phyloP scores from a whole-genome alignment of 495 filamentous ascomycete species.

The Penicilliopsis zonata region DNA sequence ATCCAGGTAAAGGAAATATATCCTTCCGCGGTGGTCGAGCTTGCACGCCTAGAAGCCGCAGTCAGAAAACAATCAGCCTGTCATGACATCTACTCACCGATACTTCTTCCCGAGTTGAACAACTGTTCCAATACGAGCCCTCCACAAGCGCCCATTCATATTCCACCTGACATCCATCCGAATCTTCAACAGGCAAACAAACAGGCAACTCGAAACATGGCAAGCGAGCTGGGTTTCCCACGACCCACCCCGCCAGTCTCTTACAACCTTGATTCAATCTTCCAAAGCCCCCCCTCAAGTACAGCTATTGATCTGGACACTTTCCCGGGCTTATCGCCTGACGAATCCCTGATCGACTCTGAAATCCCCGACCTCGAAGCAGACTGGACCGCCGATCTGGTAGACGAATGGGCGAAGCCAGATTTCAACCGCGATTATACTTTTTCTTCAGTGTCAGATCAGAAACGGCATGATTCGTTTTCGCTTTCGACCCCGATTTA shows the following conservation, averaged over 20 bases:
- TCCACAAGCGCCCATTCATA: too few species aligned
- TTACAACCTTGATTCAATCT: too few species aligned
- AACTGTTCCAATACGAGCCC: too few species aligned
- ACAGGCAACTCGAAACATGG: too few species aligned
- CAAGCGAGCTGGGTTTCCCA: too few species aligned
- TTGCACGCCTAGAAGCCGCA: conserved; percentile 69
- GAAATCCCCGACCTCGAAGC: conserved; percentile 11
- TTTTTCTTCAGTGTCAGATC: background rate
- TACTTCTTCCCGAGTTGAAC: conserved; percentile 18
- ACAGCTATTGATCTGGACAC: conserved; percentile 2
- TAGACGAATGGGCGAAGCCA: conserved; percentile 3
- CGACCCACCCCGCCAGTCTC: too few species aligned
- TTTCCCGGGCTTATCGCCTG: conserved; percentile 3
- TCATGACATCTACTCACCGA: conserved; percentile 20
- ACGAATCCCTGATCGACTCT: conserved; percentile 1
- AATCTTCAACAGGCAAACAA: too few species aligned
- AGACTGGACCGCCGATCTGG: conserved; percentile 26
- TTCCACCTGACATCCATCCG: too few species aligned
- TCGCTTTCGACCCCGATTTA: conserved; percentile 13
- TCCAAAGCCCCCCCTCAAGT: too few species aligned
- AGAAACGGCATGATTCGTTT: conserved; percentile 16
- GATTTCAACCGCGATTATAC: conserved; percentile 4
- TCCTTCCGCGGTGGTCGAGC: conserved; percentile 68
- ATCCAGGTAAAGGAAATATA: conserved; percentile 68
- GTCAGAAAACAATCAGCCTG: conserved; percentile 39